Conservation (phyloP, 441 rosid genomes). For the Pelargonium citronellum region DNA sequence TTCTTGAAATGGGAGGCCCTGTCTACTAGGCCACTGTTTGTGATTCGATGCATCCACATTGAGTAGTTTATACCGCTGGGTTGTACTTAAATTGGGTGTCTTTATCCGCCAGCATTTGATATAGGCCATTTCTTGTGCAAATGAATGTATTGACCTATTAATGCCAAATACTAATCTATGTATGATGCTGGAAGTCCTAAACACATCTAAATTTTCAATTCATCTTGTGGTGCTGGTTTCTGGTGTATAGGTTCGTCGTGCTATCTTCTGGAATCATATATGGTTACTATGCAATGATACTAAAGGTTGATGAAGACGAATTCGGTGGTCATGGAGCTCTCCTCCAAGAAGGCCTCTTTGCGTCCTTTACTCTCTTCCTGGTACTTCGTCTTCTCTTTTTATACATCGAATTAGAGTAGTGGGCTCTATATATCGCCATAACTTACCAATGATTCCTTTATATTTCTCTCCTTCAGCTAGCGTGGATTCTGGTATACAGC, state of each 20-base stretch:
- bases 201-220: background rate
- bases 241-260: slow-evolving; percentile 54
- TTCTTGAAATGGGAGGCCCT: background rate
- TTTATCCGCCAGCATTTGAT: background rate
- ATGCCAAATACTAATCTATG: background rate
- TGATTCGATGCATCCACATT: background rate
- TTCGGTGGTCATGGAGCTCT: slow-evolving; percentile 83
- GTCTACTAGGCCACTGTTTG: background rate
- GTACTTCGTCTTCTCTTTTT: background rate
- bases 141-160: background rate
- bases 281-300: slow-evolving; percentile 71
- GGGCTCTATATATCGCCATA: background rate
- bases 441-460: slow-evolving; percentile 19
- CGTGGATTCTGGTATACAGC: slow-evolving; percentile 93
- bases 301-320: slow-evolving; percentile 47
- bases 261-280: slow-evolving; percentile 67
- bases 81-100: background rate
- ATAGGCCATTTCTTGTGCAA: background rate
- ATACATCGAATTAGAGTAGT: no score
- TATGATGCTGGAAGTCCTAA: background rate
- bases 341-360: slow-evolving; percentile 91
- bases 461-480: slow-evolving; percentile 47
- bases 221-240: background rate
- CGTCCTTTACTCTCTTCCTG: slow-evolving; percentile 21
- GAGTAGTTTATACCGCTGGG: background rate